Evolutionary conservation across 305 asterid genomes (phyloP).

Genomic region (Ruellia speciosa): DNA sequence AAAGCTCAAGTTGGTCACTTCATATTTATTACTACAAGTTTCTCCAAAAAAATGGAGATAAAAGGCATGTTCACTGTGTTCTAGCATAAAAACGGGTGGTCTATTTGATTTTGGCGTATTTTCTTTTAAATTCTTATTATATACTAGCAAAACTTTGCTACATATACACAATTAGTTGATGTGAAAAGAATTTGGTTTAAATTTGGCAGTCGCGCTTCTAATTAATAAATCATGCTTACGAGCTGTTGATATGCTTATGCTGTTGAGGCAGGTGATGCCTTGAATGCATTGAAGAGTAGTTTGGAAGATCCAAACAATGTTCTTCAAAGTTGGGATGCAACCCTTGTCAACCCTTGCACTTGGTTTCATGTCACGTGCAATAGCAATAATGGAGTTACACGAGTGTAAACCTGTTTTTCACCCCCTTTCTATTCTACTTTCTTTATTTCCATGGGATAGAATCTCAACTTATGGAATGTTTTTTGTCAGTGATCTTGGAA

Average conservation of each 20-base stretch:
- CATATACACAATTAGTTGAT: no score
- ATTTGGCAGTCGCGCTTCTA: no score
- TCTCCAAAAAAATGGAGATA: no score
- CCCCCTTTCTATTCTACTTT: background rate
- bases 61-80: no score
- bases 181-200: background rate
- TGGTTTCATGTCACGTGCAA: conserved; percentile 93
- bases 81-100: no score
- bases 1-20: no score
- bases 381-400: conserved; percentile 55
- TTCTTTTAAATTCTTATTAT: no score
- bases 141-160: no score
- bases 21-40: no score
- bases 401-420: conserved; percentile 2
- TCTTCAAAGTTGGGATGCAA: conserved; percentile 88
- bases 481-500: conserved; percentile 77
- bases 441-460: no score
- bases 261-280: conserved; percentile 69
- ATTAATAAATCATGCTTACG: background rate
- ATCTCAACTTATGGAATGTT: background rate
- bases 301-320: conserved; percentile 76
- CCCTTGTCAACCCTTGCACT: conserved; percentile 87
- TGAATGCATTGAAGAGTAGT: conserved; percentile 56
- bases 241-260: no score
- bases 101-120: no score